Percentiles rank a stretch among this genome's conserved stretches.
These are phyloP conservation scores for Sequoia sempervirens DNA, from an alignment of 75 land plant genomes.

Conservation along the genomic window DNA sequence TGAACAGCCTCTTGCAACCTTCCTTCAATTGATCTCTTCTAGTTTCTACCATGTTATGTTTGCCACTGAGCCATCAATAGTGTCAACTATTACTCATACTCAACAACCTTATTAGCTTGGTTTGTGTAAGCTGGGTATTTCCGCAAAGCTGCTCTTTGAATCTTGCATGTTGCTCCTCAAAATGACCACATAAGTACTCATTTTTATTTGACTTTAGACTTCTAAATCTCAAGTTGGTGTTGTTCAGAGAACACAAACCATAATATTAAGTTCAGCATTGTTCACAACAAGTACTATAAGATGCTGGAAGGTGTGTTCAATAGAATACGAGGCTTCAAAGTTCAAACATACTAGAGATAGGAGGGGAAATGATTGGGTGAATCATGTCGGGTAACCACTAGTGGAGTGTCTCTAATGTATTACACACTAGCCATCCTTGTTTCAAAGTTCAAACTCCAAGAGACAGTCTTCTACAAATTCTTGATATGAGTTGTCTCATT, in stretches of 20 bases:
- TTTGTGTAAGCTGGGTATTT: not conserved
- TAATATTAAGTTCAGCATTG: not conserved
- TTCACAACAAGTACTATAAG: not conserved
- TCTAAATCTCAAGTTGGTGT: too few relatives aligned
- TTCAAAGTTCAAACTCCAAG: too few relatives aligned
- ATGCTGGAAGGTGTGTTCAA: not conserved
- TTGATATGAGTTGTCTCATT: too few relatives aligned
- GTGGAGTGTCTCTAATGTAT: not conserved
- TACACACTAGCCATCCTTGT: too few relatives aligned
- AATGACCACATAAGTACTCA: too few relatives aligned
- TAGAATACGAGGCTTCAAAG: not conserved
- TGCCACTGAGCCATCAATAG: not conserved
- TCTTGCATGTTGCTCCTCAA: not conserved
- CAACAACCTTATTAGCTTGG: not conserved
- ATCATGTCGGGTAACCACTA: not conserved
- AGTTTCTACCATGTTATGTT: not conserved
- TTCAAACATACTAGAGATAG: not conserved
- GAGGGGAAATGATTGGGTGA: not conserved
- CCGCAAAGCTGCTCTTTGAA: not conserved
- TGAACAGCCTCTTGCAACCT: not conserved
- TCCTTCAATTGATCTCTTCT: not conserved
- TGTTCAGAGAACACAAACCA: too few relatives aligned
- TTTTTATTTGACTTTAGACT: too few relatives aligned
- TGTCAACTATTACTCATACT: not conserved
- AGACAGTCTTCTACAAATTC: too few relatives aligned